Conservation (phyloP, 2,329 filamentous ascomycete species). For the Fulvia fulva region DNA sequence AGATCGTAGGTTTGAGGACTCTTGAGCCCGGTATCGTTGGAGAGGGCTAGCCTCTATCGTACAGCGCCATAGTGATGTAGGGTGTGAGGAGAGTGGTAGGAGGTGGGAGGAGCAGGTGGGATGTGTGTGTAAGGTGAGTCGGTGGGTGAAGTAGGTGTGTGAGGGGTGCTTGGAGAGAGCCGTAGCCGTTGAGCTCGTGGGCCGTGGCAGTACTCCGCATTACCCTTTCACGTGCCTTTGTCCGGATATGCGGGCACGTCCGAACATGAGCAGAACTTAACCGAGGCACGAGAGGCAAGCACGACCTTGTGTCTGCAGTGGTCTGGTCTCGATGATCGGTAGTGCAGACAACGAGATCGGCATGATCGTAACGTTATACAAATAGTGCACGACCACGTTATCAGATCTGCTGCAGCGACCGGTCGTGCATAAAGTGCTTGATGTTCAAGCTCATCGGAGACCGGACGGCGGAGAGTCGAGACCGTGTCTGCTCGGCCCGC, state of each 20-base stretch:
- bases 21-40: conserved; percentile 7
- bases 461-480: not conserved
- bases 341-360: not conserved
- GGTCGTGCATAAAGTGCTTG: not conserved
- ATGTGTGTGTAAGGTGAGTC: not conserved
- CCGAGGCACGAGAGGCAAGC: not conserved
- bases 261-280: not conserved
- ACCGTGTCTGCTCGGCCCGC: not conserved
- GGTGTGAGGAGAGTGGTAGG: not conserved
- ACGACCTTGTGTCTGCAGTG: no score
- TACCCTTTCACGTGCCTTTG: no score
- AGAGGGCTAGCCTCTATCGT: conserved; percentile 26
- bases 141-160: not conserved
- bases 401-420: no score
- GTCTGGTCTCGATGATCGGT: not conserved
- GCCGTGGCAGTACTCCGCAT: not conserved
- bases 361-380: no score
- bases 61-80: conserved; percentile 18
- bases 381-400: no score
- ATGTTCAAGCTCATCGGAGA: not conserved
- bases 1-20: conserved; percentile 13
- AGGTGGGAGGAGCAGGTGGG: not conserved
- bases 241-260: no score
- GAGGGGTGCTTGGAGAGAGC: not conserved
- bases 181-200: not conserved